phyloP scores from a whole-genome alignment of 139 green algal species.

The Chlorella sp. region DNA sequence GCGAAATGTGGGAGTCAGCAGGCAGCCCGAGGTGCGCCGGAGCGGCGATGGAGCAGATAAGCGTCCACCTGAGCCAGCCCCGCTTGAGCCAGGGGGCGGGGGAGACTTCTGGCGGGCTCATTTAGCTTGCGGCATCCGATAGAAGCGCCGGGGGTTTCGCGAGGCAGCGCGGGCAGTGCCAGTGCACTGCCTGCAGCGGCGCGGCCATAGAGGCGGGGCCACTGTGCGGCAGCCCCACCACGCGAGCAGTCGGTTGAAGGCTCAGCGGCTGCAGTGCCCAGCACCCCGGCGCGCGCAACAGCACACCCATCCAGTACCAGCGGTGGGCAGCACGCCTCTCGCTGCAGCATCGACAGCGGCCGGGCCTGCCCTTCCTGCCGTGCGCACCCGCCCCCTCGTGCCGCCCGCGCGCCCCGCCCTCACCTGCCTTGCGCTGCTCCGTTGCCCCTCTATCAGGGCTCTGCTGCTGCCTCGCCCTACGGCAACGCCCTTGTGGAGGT shows the following conservation, averaged over 20 bases:
- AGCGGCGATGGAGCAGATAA: not conserved
- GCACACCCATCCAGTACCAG: too few species aligned
- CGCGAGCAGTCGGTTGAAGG: too few species aligned
- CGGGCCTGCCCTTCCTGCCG: too few species aligned
- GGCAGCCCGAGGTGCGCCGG: not conserved
- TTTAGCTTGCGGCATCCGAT: too few species aligned
- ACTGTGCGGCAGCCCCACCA: too few species aligned
- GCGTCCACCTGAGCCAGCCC: not conserved
- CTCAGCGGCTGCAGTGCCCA: too few species aligned
- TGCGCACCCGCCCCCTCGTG: not conserved
- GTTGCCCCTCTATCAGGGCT: not conserved
- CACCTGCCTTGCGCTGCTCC: not conserved
- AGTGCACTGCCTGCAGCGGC: too few species aligned
- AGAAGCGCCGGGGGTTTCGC: too few species aligned
- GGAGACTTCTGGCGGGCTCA: not conserved
- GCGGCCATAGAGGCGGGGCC: too few species aligned
- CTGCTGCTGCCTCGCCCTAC: conserved; percentile 69
- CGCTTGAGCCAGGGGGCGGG: not conserved
- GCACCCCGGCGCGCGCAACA: too few species aligned
- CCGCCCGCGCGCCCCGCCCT: not conserved
- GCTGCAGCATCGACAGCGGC: too few species aligned
- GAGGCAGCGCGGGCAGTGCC: too few species aligned
- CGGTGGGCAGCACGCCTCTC: not conserved
- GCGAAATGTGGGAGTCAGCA: not conserved
- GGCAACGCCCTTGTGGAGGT: conserved; percentile 95